Evolutionary conservation across 768 basidiomycete genomes (phyloP), one percentile per base, ranked within the genome.

Genomic region (Leccinum incarnatum): DNA sequence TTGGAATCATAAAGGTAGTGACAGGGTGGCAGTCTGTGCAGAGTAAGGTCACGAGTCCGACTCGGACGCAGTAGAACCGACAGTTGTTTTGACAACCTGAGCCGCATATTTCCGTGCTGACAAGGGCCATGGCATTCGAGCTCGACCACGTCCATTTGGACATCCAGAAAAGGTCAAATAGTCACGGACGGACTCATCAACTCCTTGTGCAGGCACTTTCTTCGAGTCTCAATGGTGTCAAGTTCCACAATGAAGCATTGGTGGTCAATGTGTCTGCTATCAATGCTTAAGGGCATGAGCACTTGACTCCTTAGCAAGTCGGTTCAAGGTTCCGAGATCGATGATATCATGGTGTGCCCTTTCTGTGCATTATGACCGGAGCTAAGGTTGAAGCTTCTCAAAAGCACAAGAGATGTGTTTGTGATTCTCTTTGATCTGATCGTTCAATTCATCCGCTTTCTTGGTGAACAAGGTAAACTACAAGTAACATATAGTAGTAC

Each of bases 301-400:
- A 69, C 67, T 23, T 29, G 29, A 29, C 29, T 29, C 29, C 29
- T 29, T 32, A 11, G 30, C 30, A 72, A 67, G 11, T 62, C 70
- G 3, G 61, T 62, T 5, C 71, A 70, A 4, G 73, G 74, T 30
- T 47, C 68, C 4, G 74, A 82, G 14, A 71, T 76, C 40, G 53
- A 77, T 76, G 1, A 75, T 86, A 47, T 77, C 76, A 11, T 88
- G 85, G 83, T 74, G 69, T 5, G 69, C 72, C 1, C 84, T 84
- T 2, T 81, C 79, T 17, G 64, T 65, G 4, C 68, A 76, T 2
- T 78, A 80, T 59, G 61, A 81, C 68, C 40, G 51, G 42, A 32
- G 32, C 32, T 12, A 5, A 32, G 32, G 32, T 32, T 32, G 32
- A 32, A 32, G 4, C 32, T 12, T 32, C 32, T 32, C 11, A 32